Conservation (phyloP, 202 grass and related monocot genomes). For the Cymbopogon flexuosus region DNA sequence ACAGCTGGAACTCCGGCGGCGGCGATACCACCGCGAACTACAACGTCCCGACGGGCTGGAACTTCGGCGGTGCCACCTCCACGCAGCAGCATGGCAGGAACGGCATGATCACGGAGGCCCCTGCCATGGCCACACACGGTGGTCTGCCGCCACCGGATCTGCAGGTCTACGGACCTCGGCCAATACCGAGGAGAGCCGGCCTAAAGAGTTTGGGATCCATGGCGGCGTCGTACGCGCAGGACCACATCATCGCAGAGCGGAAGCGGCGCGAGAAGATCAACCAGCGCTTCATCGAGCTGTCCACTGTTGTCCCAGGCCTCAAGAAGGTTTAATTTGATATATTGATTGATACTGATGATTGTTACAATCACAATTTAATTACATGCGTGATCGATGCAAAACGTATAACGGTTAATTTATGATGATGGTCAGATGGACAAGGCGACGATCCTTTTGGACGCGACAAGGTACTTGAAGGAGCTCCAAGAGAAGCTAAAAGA, state of each 20-base stretch:
- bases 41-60: slow-evolving; percentile 18
- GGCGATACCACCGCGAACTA: no score
- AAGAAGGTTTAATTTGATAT: no score
- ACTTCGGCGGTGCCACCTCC: slow-evolving; percentile 18
- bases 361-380: background rate
- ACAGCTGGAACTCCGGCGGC: background rate
- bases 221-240: slow-evolving; percentile 39
- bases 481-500: slow-evolving; percentile 59
- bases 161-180: background rate
- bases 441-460: slow-evolving; percentile 63
- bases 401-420: background rate
- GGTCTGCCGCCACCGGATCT: background rate
- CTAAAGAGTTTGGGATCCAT: background rate
- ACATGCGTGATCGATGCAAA: background rate
- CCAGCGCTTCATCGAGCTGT: slow-evolving; percentile 65
- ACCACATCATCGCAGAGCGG: slow-evolving; percentile 73
- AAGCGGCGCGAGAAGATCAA: slow-evolving; percentile 76
- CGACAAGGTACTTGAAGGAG: slow-evolving; percentile 58
- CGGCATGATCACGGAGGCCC: background rate
- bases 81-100: background rate
- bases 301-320: slow-evolving; percentile 49
- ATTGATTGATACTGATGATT: background rate
- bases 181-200: background rate
- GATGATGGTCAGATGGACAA: slow-evolving; percentile 62
- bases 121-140: background rate